Evolutionary conservation across 148 eudicot genomes (phyloP).

Genomic region (Rhododendron mucronatum): DNA sequence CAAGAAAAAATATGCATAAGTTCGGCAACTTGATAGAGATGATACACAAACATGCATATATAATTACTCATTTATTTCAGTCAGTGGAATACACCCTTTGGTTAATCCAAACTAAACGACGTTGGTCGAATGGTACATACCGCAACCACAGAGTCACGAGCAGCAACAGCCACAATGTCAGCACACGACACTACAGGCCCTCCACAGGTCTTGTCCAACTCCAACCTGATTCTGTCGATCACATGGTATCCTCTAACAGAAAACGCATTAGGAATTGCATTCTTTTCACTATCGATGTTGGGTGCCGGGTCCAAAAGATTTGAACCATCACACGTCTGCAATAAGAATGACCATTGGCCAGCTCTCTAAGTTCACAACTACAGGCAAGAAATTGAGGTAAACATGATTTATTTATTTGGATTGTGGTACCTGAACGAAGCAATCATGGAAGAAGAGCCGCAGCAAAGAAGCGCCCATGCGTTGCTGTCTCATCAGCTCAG

Average conservation of each 20-base stretch:
- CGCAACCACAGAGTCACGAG: slow-evolving; percentile 32
- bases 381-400: neutral
- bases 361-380: neutral
- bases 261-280: slow-evolving; percentile 13
- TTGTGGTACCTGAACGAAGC: slow-evolving; percentile 25
- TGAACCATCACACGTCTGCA: slow-evolving; percentile 38
- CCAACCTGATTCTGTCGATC: slow-evolving; percentile 23
- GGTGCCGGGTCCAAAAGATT: slow-evolving; percentile 24
- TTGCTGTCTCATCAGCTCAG: slow-evolving; percentile 17
- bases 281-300: slow-evolving; percentile 24
- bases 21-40: neutral
- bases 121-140: slow-evolving; percentile 8
- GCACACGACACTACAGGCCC: slow-evolving; percentile 33
- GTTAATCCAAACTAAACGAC: no score
- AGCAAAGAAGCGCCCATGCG: slow-evolving; percentile 39
- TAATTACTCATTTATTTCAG: neutral
- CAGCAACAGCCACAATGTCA: slow-evolving; percentile 34
- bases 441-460: slow-evolving; percentile 34
- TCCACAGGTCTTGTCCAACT: slow-evolving; percentile 20
- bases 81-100: no score
- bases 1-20: neutral
- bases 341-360: neutral
- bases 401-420: no score
- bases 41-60: neutral
- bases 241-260: slow-evolving; percentile 31